phyloP scores from a whole-genome alignment of 139 green algal genomes.

The Tetradesmus obliquus region DNA sequence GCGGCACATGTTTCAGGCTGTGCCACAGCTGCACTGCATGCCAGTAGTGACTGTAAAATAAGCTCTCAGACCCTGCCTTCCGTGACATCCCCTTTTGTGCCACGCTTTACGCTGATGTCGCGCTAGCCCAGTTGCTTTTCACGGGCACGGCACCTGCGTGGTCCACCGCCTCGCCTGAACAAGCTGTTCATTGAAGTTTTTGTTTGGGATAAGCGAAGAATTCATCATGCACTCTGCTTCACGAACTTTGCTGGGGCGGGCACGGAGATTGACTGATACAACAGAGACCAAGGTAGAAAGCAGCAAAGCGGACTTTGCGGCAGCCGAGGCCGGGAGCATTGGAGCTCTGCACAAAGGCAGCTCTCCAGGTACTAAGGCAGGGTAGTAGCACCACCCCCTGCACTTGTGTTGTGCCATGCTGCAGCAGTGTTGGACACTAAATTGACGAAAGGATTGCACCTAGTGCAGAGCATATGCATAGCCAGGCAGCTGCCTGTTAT shows the following conservation, averaged over 20 bases:
- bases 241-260: not conserved
- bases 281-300: not conserved
- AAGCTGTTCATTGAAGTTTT: not conserved
- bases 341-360: not conserved
- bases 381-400: not conserved
- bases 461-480: not conserved
- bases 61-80: too few relatives aligned
- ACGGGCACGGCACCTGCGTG: not conserved
- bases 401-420: not conserved
- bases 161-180: not conserved
- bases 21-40: not conserved
- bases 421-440: not conserved
- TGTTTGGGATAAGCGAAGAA: not conserved
- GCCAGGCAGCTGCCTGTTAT: not conserved
- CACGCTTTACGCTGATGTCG: not conserved
- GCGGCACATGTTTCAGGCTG: not conserved
- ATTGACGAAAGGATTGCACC: not conserved
- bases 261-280: slow-evolving; percentile 16
- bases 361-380: not conserved
- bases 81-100: not conserved
- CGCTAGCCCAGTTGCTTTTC: not conserved
- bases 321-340: not conserved
- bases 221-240: not conserved
- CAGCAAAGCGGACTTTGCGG: not conserved
- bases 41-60: too few relatives aligned